These are phyloP conservation scores for Leptographium lundbergii DNA, from an alignment of 2,329 filamentous ascomycete genomes.

Conservation along the genomic window DNA sequence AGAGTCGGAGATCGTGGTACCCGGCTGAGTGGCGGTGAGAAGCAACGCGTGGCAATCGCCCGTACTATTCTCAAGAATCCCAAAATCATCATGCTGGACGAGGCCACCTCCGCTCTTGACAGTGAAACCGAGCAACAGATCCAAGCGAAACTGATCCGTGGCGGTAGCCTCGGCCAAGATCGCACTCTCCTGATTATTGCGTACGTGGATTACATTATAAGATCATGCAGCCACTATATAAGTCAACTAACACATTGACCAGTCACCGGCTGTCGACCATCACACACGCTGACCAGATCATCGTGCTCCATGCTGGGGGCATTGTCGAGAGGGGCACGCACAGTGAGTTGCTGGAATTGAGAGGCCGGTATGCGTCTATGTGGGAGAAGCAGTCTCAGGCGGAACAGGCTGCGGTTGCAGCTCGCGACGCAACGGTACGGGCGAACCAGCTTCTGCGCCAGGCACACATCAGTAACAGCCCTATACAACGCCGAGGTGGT, in stretches of 20 bases:
- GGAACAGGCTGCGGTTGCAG: constrained; percentile 54
- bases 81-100: constrained; percentile 57
- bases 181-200: constrained; percentile 94
- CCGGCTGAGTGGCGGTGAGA: constrained; percentile 46
- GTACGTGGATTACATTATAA: constrained; percentile 30
- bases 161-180: constrained; percentile 55
- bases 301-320: constrained; percentile 14
- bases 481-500: constrained; percentile 14
- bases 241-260: not conserved
- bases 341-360: constrained; percentile 55
- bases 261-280: constrained; percentile 63
- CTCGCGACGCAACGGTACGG: constrained; percentile 28
- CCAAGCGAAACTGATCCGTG: constrained; percentile 54
- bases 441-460: constrained; percentile 33
- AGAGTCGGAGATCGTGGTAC: constrained; percentile 40
- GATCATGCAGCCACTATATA: not conserved
- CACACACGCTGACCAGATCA: constrained; percentile 16
- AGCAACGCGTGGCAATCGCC: constrained; percentile 47
- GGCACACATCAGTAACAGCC: constrained; percentile 30
- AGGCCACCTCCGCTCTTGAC: constrained; percentile 58
- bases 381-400: constrained; percentile 82
- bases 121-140: constrained; percentile 47
- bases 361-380: constrained; percentile 69
- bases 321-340: constrained; percentile 25
- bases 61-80: constrained; percentile 57